Evolutionary conservation across 495 filamentous ascomycete genomes (phyloP), one percentile per base, ranked within the genome.

Genomic region (Penicillium parvum): DNA sequence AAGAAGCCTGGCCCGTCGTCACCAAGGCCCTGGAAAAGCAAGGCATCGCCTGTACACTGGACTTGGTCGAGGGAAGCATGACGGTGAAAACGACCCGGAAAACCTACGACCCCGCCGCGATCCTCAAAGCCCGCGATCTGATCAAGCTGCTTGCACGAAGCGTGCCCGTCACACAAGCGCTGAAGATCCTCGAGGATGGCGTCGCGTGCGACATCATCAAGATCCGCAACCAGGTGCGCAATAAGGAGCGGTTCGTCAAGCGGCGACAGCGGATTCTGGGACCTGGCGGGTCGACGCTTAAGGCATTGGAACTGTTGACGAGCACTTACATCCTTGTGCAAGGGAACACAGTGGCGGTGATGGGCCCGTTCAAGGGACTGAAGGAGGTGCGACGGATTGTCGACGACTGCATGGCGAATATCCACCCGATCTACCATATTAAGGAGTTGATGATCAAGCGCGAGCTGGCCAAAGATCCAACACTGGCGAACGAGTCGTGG

Each of bases 391-490:
- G 94, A 36, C 74, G 88, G 12, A 82, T 97, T 6, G 77, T 99
- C 4, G 83, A 95, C 62, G 92, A 96, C 63, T 95, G 88, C 66
- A 97, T 99, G 94, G 79, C 80, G 23, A 99, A 99, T 61, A 82
- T 96, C 49, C 89, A 94, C 60, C 84, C 86, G 2, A 90, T 90
- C 53, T 95, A 94, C 65, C 81, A 90, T 57, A 91, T 99, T 72
- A 99, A 99, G 72, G 90, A 96, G 63, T 77, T 97, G 60, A 96
- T 97, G 92, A 95, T 99, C 71, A 96, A 95, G 71, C 84, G 90
- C 19, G 94, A 99, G 67, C 74, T 99, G n/a, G 86, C 85, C 35
- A 96, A 96, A 65, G 91, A 97, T 58, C 91, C 91, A 2, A 84
- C 83, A 20, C 77, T 98, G 15, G 84, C 75, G 22, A 72, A 84